phyloP scores from a whole-genome alignment of 2,329 filamentous ascomycete species.

The Thermoascus crustaceus region DNA sequence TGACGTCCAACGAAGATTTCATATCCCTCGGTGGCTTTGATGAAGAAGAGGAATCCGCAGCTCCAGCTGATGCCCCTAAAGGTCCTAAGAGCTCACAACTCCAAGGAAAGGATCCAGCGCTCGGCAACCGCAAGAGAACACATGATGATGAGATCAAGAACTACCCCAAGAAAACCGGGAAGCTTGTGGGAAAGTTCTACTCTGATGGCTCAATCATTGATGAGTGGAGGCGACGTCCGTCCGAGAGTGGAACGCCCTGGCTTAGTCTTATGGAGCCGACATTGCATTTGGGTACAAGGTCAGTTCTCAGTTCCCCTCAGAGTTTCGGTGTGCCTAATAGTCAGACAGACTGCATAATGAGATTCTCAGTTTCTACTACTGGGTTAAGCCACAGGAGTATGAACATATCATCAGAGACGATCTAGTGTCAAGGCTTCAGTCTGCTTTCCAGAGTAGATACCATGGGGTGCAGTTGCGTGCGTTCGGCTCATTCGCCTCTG shows the following conservation, averaged over 20 bases:
- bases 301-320: slow-evolving; percentile 8
- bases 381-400: slow-evolving; percentile 66
- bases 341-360: slow-evolving; percentile 73
- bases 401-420: slow-evolving; percentile 68
- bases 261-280: slow-evolving; percentile 21
- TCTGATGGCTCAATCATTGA: slow-evolving; percentile 43
- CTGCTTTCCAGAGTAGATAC: slow-evolving; percentile 50
- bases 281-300: slow-evolving; percentile 28
- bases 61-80: slow-evolving; percentile 31
- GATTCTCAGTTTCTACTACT: slow-evolving; percentile 80
- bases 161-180: slow-evolving; percentile 45
- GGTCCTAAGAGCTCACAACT: slow-evolving; percentile 23
- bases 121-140: slow-evolving; percentile 67
- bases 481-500: slow-evolving; percentile 93
- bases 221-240: slow-evolving; percentile 44
- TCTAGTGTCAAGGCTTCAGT: slow-evolving; percentile 61
- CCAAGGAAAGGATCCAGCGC: slow-evolving; percentile 33
- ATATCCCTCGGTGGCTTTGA: slow-evolving; percentile 76
- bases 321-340: slow-evolving; percentile 8
- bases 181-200: slow-evolving; percentile 44
- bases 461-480: slow-evolving; percentile 56
- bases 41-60: slow-evolving; percentile 44
- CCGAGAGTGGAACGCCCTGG: slow-evolving; percentile 55
- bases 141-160: slow-evolving; percentile 59
- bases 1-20: slow-evolving; percentile 64